Evolutionary conservation across 345 rosid genomes (phyloP).

Genomic region (Brassica nigra): DNA sequence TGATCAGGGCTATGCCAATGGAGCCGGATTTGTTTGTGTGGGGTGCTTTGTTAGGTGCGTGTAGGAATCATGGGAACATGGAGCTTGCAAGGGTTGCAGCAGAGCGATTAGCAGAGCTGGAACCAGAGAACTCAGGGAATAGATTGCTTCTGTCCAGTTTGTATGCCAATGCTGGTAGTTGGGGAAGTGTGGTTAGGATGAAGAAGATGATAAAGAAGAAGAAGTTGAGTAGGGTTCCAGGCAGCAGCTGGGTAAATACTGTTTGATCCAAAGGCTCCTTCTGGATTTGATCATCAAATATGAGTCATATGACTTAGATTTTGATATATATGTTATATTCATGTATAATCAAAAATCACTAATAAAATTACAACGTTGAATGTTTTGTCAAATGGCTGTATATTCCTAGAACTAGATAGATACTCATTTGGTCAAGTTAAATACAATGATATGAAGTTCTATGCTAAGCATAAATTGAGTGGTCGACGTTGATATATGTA

Average conservation of each 20-base stretch:
- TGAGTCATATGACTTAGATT: not conserved
- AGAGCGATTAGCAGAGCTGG: slow-evolving; percentile 60
- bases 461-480: too few species aligned
- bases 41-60: slow-evolving; percentile 92
- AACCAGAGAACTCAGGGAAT: slow-evolving; percentile 71
- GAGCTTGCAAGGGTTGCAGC: slow-evolving; percentile 75
- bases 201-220: slow-evolving; percentile 58
- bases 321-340: not conserved
- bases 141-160: slow-evolving; percentile 54
- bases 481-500: too few species aligned
- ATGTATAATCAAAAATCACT: too few species aligned
- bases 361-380: not conserved
- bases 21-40: slow-evolving; percentile 82
- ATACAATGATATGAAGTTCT: too few species aligned
- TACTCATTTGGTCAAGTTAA: too few species aligned
- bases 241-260: slow-evolving; percentile 72
- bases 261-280: slow-evolving; percentile 25
- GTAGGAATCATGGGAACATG: slow-evolving; percentile 68
- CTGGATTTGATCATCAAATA: not conserved
- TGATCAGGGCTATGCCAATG: slow-evolving; percentile 59
- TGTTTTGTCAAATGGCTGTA: too few species aligned
- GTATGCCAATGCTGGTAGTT: slow-evolving; percentile 65
- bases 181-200: slow-evolving; percentile 53
- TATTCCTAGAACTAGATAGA: too few species aligned
- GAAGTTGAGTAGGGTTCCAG: slow-evolving; percentile 48